A percentile compares a stretch with the other conserved stretches of the same genome.
Conservation (phyloP, 495 filamentous ascomycete species). For the Aspergillus kassunensis region DNA sequence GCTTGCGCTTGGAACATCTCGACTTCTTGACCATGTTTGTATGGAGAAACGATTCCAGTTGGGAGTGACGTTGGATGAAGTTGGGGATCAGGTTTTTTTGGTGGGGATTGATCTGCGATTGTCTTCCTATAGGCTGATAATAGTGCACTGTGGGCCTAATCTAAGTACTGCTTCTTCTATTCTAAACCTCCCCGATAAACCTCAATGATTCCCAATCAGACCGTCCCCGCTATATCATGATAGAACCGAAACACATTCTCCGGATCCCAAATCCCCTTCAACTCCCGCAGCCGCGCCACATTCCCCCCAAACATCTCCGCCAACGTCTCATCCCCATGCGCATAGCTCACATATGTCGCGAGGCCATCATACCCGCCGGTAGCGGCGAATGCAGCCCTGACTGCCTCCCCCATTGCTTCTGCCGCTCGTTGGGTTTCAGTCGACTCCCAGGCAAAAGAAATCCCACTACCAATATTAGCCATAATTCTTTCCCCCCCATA, state of each 20-base stretch:
- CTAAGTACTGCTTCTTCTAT: too few species aligned
- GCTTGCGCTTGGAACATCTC: conserved; percentile 37
- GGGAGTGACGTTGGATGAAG: too few species aligned
- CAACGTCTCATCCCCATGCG: background rate
- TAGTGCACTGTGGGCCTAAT: too few species aligned
- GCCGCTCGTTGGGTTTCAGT: background rate
- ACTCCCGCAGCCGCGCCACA: background rate
- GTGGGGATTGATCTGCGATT: too few species aligned
- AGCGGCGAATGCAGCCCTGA: background rate
- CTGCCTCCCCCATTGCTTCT: background rate
- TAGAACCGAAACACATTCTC: background rate
- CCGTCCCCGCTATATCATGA: background rate
- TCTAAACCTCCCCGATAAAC: too few species aligned
- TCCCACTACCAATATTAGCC: background rate
- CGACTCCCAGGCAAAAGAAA: background rate
- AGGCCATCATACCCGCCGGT: background rate
- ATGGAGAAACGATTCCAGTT: background rate
- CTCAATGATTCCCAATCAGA: too few species aligned
- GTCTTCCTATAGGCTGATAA: too few species aligned
- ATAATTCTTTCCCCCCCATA: too few species aligned
- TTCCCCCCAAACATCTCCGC: background rate
- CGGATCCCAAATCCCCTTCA: background rate
- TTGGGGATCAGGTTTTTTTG: too few species aligned
- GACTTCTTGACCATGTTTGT: conserved; percentile 31
- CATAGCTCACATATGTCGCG: background rate